phyloP scores from a whole-genome alignment of 257 asterid genomes.

The Buddleja alternifolia region DNA sequence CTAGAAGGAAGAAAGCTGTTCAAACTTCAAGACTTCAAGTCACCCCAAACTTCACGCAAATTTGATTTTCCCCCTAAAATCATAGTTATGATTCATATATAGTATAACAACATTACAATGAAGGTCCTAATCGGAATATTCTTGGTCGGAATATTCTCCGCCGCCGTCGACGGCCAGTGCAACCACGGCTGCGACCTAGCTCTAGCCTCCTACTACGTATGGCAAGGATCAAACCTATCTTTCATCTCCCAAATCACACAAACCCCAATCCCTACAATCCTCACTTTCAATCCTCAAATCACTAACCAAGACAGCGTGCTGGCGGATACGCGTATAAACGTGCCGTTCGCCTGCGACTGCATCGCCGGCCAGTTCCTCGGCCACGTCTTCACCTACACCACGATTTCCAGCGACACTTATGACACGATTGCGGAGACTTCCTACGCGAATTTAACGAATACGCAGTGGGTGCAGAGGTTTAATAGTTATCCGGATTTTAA shows the following conservation, averaged over 20 bases:
- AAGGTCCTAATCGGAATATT: conserved; percentile 13
- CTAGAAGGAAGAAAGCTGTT: no score
- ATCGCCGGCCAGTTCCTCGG: conserved; percentile 51
- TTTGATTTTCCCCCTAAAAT: conserved; percentile 26
- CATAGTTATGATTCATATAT: conserved; percentile 9
- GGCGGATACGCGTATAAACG: conserved; percentile 45
- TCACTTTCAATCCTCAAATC: conserved; percentile 48
- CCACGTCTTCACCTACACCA: conserved; percentile 48
- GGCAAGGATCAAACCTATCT: conserved; percentile 36
- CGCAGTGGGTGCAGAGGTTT: conserved; percentile 37
- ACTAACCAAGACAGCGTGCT: conserved; percentile 51
- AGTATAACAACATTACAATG: conserved; percentile 24
- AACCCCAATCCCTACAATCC: conserved; percentile 26
- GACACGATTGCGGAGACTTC: conserved; percentile 24
- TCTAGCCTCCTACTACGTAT: conserved; percentile 62
- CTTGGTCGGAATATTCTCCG: conserved; percentile 26
- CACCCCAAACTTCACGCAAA: conserved; percentile 12
- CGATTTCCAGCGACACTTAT: conserved; percentile 47
- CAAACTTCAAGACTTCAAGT: background rate
- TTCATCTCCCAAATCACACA: conserved; percentile 35
- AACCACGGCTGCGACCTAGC: conserved; percentile 68
- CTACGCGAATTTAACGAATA: conserved; percentile 68
- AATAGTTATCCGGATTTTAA: conserved; percentile 43
- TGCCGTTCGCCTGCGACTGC: conserved; percentile 84
- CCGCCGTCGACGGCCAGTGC: conserved; percentile 58